Base-by-base conservation (phyloP, 768 basidiomycete species). In the Asterophora parasitica region DNA sequence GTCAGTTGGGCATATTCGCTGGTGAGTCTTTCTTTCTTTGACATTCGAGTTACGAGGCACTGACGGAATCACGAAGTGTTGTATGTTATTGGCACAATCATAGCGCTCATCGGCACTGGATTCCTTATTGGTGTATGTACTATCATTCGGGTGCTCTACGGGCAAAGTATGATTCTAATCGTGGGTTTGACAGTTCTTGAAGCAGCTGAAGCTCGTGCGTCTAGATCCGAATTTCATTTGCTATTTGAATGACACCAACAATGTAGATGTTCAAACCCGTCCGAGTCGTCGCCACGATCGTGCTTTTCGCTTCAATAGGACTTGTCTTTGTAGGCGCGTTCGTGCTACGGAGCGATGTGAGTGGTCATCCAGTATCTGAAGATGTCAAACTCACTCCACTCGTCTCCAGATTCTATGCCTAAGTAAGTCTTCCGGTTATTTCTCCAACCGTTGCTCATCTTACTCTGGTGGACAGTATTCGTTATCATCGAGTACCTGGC, bases 251-350 rank as follows among this genome's bases (percentile, higher is more conserved):
- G 9, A 37, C 36, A 26, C 35, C 39, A 42, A 36, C 23, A n/a
- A 16, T 43, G 5, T 56, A 92, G 91, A 94, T 94, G 92, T 95
- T 95, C 78, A 93, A 93, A 66, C 88, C 92, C 42, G 79, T 95
- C 16, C 90, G 93, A 43, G 67, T 95, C 5, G 68, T 89, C 15
- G 92, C 93, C 2, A 82, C 90, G 1, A 63, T 92, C 49, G 61
- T 93, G 30, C 81, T 95, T 63, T 62, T 97, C 10, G 86, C 66
- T 1, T 82, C 85, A 12, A 89, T 96, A 52, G 85, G 65, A 7
- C 77, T 95, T 52, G 83, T 92, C 42, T 92, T 95, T 49, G 77
- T 96, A 20, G 83, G 80, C 19, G 93, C 92, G 1, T 94, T 94
- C 64, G 88, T 86, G 13, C 62, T 92, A 15, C 13, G 57, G 26